phyloP scores from a whole-genome alignment of 495 filamentous ascomycete species.

The Lophium mytilinum region DNA sequence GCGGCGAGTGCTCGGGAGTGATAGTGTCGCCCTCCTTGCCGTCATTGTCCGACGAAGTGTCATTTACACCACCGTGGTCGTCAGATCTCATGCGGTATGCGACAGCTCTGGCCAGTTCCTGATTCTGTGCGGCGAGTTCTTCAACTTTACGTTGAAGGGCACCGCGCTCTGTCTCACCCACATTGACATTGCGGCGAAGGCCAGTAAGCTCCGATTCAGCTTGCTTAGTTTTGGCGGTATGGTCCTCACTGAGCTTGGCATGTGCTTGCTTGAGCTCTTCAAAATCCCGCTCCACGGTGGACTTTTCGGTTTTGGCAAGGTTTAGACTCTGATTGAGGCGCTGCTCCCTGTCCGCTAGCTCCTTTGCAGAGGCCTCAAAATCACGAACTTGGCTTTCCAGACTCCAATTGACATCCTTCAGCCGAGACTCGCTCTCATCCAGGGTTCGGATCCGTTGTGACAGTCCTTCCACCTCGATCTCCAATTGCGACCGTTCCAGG shows the following conservation, averaged over 20 bases:
- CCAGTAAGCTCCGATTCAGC: constrained; percentile 80
- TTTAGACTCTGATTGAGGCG: constrained; percentile 66
- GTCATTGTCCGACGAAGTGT: constrained; percentile 53
- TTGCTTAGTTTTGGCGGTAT: constrained; percentile 63
- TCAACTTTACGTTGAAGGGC: constrained; percentile 73
- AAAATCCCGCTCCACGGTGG: constrained; percentile 64
- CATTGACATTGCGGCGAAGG: constrained; percentile 63
- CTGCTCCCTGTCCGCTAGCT: constrained; percentile 69
- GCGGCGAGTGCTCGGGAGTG: constrained; percentile 85
- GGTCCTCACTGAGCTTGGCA: constrained; percentile 72
- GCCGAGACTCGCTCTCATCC: constrained; percentile 88
- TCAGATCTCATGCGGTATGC: constrained; percentile 61
- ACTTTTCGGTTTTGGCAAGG: constrained; percentile 65
- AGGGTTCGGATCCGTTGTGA: constrained; percentile 68
- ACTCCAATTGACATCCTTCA: constrained; percentile 97
- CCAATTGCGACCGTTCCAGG: constrained; percentile 65
- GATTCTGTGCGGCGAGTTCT: constrained; percentile 77
- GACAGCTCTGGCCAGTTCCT: constrained; percentile 75
- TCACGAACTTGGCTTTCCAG: constrained; percentile 86
- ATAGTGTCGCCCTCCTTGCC: constrained; percentile 56
- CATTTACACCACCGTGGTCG: constrained; percentile 45
- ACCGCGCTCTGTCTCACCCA: constrained; percentile 64
- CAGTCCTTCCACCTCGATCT: constrained; percentile 72
- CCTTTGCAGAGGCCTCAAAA: constrained; percentile 56
- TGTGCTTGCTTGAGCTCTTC: constrained; percentile 78